Percentiles rank a stretch among this genome's conserved stretches.
These are phyloP conservation scores for Rubia occidens DNA, from an alignment of 305 asterid species.

Conservation along the genomic window DNA sequence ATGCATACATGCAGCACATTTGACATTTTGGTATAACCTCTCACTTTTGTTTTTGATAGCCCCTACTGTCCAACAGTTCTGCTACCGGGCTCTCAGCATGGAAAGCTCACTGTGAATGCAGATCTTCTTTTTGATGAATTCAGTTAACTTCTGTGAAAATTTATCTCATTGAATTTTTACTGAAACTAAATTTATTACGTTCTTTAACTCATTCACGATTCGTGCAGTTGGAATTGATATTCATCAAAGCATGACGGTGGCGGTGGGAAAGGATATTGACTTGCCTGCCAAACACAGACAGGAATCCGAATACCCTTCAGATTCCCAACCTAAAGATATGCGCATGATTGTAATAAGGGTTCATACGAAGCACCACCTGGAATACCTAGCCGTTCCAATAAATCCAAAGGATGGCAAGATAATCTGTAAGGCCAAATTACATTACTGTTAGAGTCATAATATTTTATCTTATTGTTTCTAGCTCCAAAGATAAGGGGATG, in stretches of 20 bases:
- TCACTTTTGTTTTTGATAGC: conserved; percentile 38
- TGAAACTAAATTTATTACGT: conserved; percentile 13
- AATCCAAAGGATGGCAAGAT: conserved; percentile 33
- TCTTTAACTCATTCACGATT: conserved; percentile 20
- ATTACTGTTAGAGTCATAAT: neutral
- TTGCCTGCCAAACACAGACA: conserved; percentile 25
- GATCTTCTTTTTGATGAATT: conserved; percentile 78
- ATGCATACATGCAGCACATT: conserved; percentile 12
- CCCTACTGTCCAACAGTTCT: conserved; percentile 65
- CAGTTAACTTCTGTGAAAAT: conserved; percentile 36
- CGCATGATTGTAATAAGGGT: conserved; percentile 8
- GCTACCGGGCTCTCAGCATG: conserved; percentile 53
- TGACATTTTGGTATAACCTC: neutral
- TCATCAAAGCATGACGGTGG: conserved; percentile 62
- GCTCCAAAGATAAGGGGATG: neutral
- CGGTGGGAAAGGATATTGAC: conserved; percentile 43
- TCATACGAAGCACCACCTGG: conserved; percentile 33
- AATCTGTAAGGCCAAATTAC: conserved; percentile 39
- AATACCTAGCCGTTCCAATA: conserved; percentile 24
- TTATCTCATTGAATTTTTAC: conserved; percentile 13
- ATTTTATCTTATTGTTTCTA: neutral
- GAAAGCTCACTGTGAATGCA: conserved; percentile 70
- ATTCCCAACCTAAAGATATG: conserved; percentile 37
- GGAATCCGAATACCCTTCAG: conserved; percentile 32
- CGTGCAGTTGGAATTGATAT: conserved; percentile 86